Percentiles rank a stretch among this genome's conserved stretches.
Conservation (phyloP, 192 early-diverging fungal species). For the Coemansia brasiliensis region DNA sequence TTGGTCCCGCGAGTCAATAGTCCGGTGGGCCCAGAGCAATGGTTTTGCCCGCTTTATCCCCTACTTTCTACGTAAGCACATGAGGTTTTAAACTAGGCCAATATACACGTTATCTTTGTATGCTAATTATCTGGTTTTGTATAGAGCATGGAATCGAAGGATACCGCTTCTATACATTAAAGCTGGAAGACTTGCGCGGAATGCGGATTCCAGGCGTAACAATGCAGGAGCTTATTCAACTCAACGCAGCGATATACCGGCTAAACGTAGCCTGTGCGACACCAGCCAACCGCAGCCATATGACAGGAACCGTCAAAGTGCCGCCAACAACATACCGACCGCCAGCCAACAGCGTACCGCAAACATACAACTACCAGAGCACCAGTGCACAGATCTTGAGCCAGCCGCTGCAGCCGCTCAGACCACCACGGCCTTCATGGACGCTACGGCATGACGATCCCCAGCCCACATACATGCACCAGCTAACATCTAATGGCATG, state of each 20-base stretch:
- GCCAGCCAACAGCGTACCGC: constrained; percentile 1
- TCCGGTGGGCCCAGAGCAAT: constrained; percentile 36
- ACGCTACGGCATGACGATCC: constrained; percentile 43
- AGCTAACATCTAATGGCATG: constrained; percentile 35
- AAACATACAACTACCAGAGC: constrained; percentile 3
- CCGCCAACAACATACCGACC: constrained; percentile 7
- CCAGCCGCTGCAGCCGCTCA: constrained; percentile 40
- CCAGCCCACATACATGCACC: constrained; percentile 29
- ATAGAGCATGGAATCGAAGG: constrained; percentile 51
- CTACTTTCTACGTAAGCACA: constrained; percentile 48
- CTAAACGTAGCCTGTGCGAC: constrained; percentile 35
- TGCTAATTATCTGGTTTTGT: background rate
- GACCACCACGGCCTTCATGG: constrained; percentile 49
- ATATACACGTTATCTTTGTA: background rate
- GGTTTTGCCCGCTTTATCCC: constrained; percentile 46
- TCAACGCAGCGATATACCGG: constrained; percentile 49
- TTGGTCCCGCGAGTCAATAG: constrained; percentile 46
- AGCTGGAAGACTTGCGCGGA: constrained; percentile 38
- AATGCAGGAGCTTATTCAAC: constrained; percentile 51
- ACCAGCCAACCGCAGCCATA: constrained; percentile 38
- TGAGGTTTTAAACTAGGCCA: too few relatives aligned
- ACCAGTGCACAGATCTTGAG: constrained; percentile 29
- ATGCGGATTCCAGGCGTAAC: constrained; percentile 43
- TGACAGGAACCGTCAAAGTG: constrained; percentile 30
- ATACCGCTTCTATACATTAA: constrained; percentile 42